Percentiles rank a stretch among this genome's conserved stretches.
Evolutionary conservation across 1,284 basidiomycete species (phyloP).

Genomic region (Pholiota adiposa): DNA sequence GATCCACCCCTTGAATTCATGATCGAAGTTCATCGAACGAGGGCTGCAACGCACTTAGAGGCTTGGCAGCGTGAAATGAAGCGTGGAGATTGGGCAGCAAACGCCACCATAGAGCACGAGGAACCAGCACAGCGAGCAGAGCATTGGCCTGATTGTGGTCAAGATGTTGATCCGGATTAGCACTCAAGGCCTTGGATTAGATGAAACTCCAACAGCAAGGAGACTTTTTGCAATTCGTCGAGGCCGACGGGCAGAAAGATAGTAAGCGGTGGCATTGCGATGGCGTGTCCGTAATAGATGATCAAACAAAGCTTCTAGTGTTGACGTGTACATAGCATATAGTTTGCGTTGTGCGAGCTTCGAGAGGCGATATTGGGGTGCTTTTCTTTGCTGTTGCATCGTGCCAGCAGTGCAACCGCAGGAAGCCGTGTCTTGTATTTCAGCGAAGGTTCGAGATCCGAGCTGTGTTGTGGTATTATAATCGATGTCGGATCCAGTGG

Average conservation of each 20-base stretch:
- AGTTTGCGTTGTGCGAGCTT: background rate
- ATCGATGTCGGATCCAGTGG: background rate
- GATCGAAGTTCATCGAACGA: background rate
- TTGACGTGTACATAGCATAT: background rate
- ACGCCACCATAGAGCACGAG: background rate
- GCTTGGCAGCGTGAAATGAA: background rate
- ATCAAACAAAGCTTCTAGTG: background rate
- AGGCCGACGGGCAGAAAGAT: background rate
- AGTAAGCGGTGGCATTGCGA: background rate
- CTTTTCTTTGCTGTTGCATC: background rate
- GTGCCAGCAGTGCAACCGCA: background rate
- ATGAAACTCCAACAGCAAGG: background rate
- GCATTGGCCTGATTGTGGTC: background rate
- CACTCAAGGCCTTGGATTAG: background rate
- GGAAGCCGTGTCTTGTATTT: background rate
- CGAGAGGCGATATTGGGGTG: background rate
- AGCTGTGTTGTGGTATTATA: background rate
- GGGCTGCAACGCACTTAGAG: background rate
- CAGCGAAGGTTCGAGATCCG: background rate
- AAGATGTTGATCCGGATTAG: conserved; percentile 1
- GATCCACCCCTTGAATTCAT: background rate
- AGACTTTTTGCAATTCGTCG: background rate
- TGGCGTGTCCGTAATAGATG: background rate
- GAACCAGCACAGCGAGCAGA: background rate
- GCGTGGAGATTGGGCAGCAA: background rate